Evolutionary conservation across 2,329 filamentous ascomycete species (phyloP).

Genomic region (Fusarium ambrosium): DNA sequence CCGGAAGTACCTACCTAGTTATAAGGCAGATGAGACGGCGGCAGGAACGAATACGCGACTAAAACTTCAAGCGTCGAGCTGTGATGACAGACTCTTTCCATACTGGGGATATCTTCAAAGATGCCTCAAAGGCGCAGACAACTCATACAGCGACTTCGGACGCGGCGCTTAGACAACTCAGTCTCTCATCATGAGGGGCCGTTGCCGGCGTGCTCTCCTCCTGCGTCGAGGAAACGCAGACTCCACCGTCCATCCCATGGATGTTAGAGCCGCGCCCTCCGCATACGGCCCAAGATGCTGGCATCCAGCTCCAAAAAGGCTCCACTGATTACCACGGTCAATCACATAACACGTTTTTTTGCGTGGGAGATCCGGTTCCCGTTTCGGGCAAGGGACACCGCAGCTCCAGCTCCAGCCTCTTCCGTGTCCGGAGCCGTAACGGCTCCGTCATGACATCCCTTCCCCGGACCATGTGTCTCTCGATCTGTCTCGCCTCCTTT

Average conservation of each 20-base stretch:
- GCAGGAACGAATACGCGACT: background rate
- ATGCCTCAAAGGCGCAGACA: background rate
- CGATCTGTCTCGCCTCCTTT: slow-evolving; percentile 1
- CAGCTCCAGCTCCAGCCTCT: slow-evolving; percentile 11
- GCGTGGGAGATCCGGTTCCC: slow-evolving; percentile 6
- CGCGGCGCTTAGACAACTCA: slow-evolving; percentile 1
- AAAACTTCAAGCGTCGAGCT: background rate
- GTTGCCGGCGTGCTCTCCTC: slow-evolving; percentile 11
- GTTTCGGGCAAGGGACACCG: slow-evolving; percentile 25
- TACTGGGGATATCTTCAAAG: background rate
- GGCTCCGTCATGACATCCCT: slow-evolving; percentile 24
- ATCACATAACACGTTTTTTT: slow-evolving; percentile 45
- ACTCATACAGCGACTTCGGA: background rate
- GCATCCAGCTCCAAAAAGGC: background rate
- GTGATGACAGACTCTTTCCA: background rate
- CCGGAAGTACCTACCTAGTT: background rate
- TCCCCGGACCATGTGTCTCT: background rate
- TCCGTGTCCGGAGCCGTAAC: slow-evolving; percentile 30
- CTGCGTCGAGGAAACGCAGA: slow-evolving; percentile 8
- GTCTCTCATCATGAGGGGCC: slow-evolving; percentile 2
- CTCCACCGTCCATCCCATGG: background rate
- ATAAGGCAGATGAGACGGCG: background rate
- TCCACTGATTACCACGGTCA: slow-evolving; percentile 37
- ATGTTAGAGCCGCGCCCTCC: slow-evolving; percentile 1
- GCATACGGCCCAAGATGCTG: slow-evolving; percentile 2